Conservation (phyloP, 176 grass and related monocot species). For the Paspalum vaginatum region DNA sequence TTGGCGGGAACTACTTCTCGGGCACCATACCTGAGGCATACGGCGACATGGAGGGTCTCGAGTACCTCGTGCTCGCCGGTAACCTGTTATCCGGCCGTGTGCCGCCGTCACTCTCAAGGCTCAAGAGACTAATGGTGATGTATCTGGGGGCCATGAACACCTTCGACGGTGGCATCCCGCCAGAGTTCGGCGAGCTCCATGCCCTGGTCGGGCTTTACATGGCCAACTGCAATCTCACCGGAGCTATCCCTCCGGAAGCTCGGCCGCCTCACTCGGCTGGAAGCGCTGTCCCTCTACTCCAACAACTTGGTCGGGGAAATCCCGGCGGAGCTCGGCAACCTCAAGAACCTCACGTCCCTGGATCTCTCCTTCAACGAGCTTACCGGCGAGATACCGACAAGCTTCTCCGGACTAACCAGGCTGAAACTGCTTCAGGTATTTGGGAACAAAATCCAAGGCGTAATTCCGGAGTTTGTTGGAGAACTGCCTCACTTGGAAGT, state of each 20-base stretch:
- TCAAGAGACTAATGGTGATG: constrained; percentile 33
- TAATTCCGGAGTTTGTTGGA: constrained; percentile 51
- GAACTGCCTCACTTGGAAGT: constrained; percentile 58
- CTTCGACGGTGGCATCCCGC: constrained; percentile 71
- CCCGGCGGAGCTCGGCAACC: constrained; percentile 51
- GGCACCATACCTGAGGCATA: constrained; percentile 54
- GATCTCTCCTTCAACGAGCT: constrained; percentile 79
- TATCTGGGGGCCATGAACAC: constrained; percentile 61
- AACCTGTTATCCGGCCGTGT: constrained; percentile 54
- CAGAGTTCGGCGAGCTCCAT: constrained; percentile 40
- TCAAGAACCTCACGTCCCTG: constrained; percentile 43
- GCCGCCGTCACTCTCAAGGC: constrained; percentile 41
- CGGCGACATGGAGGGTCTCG: constrained; percentile 43
- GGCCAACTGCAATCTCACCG: constrained; percentile 39
- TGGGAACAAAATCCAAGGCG: constrained; percentile 63
- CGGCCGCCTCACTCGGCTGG: constrained; percentile 34
- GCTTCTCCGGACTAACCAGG: constrained; percentile 34
- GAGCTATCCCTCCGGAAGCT: constrained; percentile 44
- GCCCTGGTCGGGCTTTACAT: constrained; percentile 42
- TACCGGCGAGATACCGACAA: constrained; percentile 59
- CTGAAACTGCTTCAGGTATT: constrained; percentile 53
- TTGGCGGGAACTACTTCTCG: constrained; percentile 73
- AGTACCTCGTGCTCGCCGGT: constrained; percentile 62
- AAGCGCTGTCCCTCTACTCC: constrained; percentile 25
- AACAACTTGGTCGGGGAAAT: constrained; percentile 46